Percentiles rank a stretch among this genome's conserved stretches.
These are phyloP conservation scores for Ophiostoma sp. DNA, from an alignment of 2,329 filamentous ascomycete genomes.

Conservation along the genomic window DNA sequence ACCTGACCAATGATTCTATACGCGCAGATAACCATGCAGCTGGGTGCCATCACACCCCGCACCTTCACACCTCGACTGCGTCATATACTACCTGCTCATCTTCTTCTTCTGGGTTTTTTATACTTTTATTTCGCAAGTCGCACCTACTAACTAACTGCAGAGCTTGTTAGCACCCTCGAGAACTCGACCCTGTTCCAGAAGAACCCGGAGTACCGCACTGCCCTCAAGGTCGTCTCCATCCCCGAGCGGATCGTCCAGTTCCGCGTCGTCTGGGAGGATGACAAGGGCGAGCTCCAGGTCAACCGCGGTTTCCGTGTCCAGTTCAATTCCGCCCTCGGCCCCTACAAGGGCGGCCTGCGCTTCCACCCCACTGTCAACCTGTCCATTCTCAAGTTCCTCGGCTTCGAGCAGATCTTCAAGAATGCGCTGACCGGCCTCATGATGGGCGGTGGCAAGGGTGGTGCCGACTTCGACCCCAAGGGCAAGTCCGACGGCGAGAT, in stretches of 20 bases:
- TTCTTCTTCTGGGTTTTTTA: too few relatives aligned
- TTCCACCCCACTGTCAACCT: slow-evolving; percentile 87
- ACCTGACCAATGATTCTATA: background rate
- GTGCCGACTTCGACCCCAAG: slow-evolving; percentile 98
- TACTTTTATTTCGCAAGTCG: background rate
- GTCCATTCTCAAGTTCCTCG: slow-evolving; percentile 88
- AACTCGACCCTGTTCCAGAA: slow-evolving; percentile 88
- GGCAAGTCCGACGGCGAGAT: slow-evolving; percentile 97
- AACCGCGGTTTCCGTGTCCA: slow-evolving; percentile 96
- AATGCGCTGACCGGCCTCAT: slow-evolving; percentile 93
- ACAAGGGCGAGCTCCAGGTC: slow-evolving; percentile 81
- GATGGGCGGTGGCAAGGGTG: slow-evolving; percentile 97
- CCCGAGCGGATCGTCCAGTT: slow-evolving; percentile 97
- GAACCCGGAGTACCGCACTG: slow-evolving; percentile 90
- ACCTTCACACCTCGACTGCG: background rate
- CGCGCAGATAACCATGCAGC: background rate
- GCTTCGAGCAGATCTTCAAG: slow-evolving; percentile 99
- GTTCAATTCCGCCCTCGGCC: slow-evolving; percentile 95
- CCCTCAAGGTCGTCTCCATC: slow-evolving; percentile 79
- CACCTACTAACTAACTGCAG: slow-evolving; percentile 41
- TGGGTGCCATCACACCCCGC: background rate
- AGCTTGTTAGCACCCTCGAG: slow-evolving; percentile 92
- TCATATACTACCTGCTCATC: background rate
- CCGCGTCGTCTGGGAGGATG: slow-evolving; percentile 94
- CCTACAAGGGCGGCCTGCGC: slow-evolving; percentile 95